These are phyloP conservation scores for Globomyces sp. DNA, from an alignment of 371 early-diverging fungal species.

Conservation along the genomic window DNA sequence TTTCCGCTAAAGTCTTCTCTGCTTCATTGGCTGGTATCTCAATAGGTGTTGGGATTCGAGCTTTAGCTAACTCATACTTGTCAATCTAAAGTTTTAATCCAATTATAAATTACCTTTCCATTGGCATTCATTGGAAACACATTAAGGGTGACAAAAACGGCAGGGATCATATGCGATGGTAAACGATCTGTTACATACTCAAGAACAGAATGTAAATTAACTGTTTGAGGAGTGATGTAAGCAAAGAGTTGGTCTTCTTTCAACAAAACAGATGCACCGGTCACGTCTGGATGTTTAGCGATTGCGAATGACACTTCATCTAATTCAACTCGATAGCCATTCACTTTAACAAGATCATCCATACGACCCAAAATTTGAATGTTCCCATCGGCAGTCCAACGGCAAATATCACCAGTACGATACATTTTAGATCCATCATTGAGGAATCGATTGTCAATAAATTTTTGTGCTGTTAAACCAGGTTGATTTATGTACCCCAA, in stretches of 20 bases:
- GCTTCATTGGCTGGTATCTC: slow-evolving; percentile 13
- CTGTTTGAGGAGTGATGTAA: slow-evolving; percentile 13
- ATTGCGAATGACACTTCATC: slow-evolving; percentile 37
- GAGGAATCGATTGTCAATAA: background rate
- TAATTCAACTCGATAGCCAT: slow-evolving; percentile 48
- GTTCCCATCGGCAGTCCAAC: slow-evolving; percentile 20
- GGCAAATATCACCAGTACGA: slow-evolving; percentile 20
- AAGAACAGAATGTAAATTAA: background rate
- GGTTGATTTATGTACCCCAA: slow-evolving; percentile 24
- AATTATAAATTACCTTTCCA: slow-evolving; percentile 1
- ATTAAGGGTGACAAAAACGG: slow-evolving; percentile 16
- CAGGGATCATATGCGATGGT: background rate
- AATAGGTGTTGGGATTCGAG: background rate
- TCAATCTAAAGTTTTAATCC: slow-evolving; percentile 12
- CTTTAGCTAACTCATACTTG: slow-evolving; percentile 11
- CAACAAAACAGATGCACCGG: slow-evolving; percentile 16
- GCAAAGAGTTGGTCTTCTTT: slow-evolving; percentile 20
- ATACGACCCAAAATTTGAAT: slow-evolving; percentile 30
- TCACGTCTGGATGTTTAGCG: slow-evolving; percentile 2
- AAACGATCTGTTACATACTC: background rate
- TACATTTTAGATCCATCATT: slow-evolving; percentile 14
- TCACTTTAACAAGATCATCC: slow-evolving; percentile 50
- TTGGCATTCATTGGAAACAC: slow-evolving; percentile 18
- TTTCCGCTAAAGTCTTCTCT: slow-evolving; percentile 14
- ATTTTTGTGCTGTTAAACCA: slow-evolving; percentile 4